Evolutionary conservation across 1,284 basidiomycete species (phyloP).

Genomic region (Ustilago loliicola): DNA sequence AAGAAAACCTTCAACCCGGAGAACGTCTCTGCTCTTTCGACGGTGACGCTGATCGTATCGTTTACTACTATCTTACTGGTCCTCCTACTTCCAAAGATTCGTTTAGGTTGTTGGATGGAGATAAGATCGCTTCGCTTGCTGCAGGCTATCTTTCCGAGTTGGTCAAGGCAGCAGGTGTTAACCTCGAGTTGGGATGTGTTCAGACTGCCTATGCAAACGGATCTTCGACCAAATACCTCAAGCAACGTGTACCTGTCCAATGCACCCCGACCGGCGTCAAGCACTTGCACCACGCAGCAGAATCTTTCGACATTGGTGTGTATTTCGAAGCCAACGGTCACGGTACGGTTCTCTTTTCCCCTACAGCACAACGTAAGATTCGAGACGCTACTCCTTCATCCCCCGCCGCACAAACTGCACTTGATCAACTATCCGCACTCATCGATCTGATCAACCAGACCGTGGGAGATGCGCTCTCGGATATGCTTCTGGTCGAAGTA

Average conservation of each 20-base stretch:
- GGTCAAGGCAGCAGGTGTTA: constrained; percentile 74
- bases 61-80: constrained; percentile 82
- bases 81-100: constrained; percentile 75
- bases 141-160: constrained; percentile 93
- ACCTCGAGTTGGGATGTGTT: constrained; percentile 76
- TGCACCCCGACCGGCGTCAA: constrained; percentile 98
- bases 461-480: constrained; percentile 95
- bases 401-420: constrained; percentile 80
- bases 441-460: constrained; percentile 95
- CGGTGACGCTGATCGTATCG: constrained; percentile 96
- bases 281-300: constrained; percentile 96
- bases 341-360: constrained; percentile 94
- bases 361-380: constrained; percentile 61
- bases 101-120: constrained; percentile 97
- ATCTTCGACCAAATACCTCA: constrained; percentile 84
- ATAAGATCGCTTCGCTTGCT: constrained; percentile 96
- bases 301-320: constrained; percentile 91
- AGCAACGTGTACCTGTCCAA: constrained; percentile 83
- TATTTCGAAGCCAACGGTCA: constrained; percentile 99
- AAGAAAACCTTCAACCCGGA: constrained; percentile 71
- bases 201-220: constrained; percentile 99
- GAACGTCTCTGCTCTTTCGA: constrained; percentile 92
- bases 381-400: constrained; percentile 81
- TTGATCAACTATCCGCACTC: constrained; percentile 73
- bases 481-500: constrained; percentile 94